Evolutionary conservation across 495 filamentous ascomycete species (phyloP).

Genomic region (Penicillium macrosclerotiorum): DNA sequence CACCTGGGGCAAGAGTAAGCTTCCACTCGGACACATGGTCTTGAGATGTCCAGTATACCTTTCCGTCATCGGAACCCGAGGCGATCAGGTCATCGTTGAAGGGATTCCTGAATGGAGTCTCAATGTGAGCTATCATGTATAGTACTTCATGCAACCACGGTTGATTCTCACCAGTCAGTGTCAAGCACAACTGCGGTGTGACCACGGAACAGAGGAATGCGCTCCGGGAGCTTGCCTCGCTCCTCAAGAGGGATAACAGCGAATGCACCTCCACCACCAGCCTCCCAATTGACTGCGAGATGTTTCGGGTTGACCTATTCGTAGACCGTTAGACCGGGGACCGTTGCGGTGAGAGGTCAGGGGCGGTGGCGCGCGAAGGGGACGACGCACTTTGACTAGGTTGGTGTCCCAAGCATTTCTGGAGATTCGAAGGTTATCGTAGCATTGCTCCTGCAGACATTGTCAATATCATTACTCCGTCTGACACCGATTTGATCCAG

Average conservation of each 20-base stretch:
- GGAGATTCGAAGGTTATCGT: constrained; percentile 93
- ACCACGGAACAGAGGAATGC: constrained; percentile 90
- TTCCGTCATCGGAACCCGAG: constrained; percentile 93
- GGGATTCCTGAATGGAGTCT: constrained; percentile 71
- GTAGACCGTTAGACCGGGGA: constrained; percentile 22
- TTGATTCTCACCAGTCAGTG: constrained; percentile 83
- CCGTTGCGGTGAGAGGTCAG: constrained; percentile 22
- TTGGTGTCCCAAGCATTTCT: constrained; percentile 99
- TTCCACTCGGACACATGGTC: neutral
- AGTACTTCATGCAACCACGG: constrained; percentile 2
- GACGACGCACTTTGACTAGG: constrained; percentile 74
- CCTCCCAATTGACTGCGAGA: constrained; percentile 97
- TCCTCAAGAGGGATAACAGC: constrained; percentile 92
- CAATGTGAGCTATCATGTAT: constrained; percentile 24
- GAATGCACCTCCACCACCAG: constrained; percentile 93
- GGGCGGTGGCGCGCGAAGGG: constrained; percentile 23
- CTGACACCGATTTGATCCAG: neutral
- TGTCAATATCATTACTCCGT: constrained; percentile 4
- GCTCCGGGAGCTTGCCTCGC: constrained; percentile 84
- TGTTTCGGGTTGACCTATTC: constrained; percentile 89
- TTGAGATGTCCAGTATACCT: constrained; percentile 45
- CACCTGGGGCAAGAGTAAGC: constrained; percentile 48
- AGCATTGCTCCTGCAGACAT: constrained; percentile 71
- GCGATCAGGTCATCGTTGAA: constrained; percentile 92
- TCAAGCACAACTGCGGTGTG: constrained; percentile 95